A percentile compares a stretch with the other conserved stretches of the same genome.
phyloP scores from a whole-genome alignment of 1,139 yeast species.

The Scheffersomyces lignicola region DNA sequence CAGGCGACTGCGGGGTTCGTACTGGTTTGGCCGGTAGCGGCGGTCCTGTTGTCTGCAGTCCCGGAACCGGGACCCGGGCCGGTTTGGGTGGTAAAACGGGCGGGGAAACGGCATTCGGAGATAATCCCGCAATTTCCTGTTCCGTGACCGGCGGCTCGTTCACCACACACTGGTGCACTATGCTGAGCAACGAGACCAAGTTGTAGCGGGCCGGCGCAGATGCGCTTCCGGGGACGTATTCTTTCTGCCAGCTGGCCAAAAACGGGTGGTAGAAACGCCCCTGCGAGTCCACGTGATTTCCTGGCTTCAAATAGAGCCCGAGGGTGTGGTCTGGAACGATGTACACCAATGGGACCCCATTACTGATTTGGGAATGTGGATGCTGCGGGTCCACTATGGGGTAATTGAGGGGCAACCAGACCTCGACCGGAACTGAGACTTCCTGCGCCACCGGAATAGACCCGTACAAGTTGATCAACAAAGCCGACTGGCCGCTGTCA shows the following conservation, averaged over 20 bases:
- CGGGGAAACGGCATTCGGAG: slow-evolving; percentile 1
- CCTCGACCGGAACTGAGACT: slow-evolving; percentile 56
- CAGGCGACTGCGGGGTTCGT: slow-evolving; percentile 9
- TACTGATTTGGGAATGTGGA: slow-evolving; percentile 13
- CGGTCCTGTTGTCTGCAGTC: slow-evolving; percentile 24
- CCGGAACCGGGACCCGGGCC: slow-evolving; percentile 3
- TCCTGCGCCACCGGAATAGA: slow-evolving; percentile 35
- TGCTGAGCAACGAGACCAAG: slow-evolving; percentile 35
- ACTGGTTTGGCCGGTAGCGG: slow-evolving; percentile 46
- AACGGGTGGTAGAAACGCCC: slow-evolving; percentile 76
- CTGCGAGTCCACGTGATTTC: slow-evolving; percentile 69
- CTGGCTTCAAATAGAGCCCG: slow-evolving; percentile 50
- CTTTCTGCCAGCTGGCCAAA: slow-evolving; percentile 56
- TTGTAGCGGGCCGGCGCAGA: too few species aligned
- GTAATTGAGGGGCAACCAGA: slow-evolving; percentile 77
- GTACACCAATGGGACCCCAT: slow-evolving; percentile 60
- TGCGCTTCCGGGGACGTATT: slow-evolving; percentile 15
- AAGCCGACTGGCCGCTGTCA: slow-evolving; percentile 54
- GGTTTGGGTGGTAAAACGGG: slow-evolving; percentile 5
- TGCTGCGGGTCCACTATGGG: slow-evolving; percentile 39
- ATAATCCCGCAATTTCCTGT: slow-evolving; percentile 6
- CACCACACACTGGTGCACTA: slow-evolving; percentile 41
- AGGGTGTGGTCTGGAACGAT: slow-evolving; percentile 50
- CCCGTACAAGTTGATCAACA: slow-evolving; percentile 68
- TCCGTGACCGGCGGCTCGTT: slow-evolving; percentile 31